Conservation (phyloP, 345 rosid species). For the Anacardium occidentale region DNA sequence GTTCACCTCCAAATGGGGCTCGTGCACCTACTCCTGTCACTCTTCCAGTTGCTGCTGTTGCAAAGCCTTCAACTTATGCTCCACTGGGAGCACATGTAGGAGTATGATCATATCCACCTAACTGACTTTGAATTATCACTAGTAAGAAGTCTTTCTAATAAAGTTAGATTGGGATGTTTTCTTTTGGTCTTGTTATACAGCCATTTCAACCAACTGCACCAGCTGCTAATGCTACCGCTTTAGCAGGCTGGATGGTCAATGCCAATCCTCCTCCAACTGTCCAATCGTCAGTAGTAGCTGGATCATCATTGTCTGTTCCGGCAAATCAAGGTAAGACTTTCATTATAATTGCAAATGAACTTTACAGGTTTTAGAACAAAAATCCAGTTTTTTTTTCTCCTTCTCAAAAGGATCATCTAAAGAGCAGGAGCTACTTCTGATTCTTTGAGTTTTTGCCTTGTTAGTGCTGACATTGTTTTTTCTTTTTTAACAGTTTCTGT, state of each 20-base stretch:
- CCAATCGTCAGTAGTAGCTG: constrained; percentile 62
- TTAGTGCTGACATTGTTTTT: not conserved
- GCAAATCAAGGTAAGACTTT: constrained; percentile 54
- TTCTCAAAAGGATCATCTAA: not conserved
- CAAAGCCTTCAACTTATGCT: constrained; percentile 50
- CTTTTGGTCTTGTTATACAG: constrained; percentile 31
- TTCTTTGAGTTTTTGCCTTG: constrained; percentile 9
- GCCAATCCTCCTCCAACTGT: constrained; percentile 72
- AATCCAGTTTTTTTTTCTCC: not conserved
- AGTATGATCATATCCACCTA: constrained; percentile 32
- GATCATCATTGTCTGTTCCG: constrained; percentile 51
- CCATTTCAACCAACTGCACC: constrained; percentile 62
- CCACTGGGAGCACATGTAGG: constrained; percentile 57
- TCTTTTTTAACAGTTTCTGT: constrained; percentile 35
- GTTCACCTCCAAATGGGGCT: constrained; percentile 63
- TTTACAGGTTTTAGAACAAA: not conserved
- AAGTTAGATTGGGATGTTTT: constrained; percentile 10
- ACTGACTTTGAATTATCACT: not conserved
- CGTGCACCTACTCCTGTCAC: constrained; percentile 56
- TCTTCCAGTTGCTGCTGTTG: constrained; percentile 57
- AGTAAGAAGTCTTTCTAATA: constrained; percentile 2
- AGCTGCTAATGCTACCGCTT: constrained; percentile 60
- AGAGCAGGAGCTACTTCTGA: not conserved
- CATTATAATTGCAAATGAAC: not conserved
- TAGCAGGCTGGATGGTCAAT: constrained; percentile 74